These are phyloP conservation scores for Urtica urens DNA, from an alignment of 306 rosid species.

Conservation along the genomic window DNA sequence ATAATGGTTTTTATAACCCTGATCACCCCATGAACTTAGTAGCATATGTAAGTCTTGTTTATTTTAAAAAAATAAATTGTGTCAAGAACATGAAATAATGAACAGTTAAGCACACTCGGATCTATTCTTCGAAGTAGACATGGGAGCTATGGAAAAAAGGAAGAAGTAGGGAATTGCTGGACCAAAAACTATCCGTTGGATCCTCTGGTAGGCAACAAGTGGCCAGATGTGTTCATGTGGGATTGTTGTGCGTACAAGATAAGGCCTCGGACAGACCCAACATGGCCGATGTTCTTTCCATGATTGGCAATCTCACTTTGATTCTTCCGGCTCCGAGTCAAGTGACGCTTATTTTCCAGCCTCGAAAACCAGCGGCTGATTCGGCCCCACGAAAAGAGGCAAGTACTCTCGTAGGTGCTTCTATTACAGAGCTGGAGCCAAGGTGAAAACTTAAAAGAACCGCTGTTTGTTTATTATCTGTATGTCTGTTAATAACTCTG, in stretches of 20 bases:
- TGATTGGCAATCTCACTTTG: slow-evolving; percentile 13
- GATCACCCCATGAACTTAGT: slow-evolving; percentile 2
- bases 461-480: too few species aligned
- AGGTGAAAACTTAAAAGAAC: too few species aligned
- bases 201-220: neutral
- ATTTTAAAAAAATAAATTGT: too few species aligned
- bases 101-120: neutral
- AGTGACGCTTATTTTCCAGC: too few species aligned
- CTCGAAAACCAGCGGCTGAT: too few species aligned
- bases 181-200: slow-evolving; percentile 9
- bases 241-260: slow-evolving; percentile 12
- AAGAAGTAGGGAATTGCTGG: slow-evolving; percentile 11
- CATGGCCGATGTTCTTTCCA: slow-evolving; percentile 3
- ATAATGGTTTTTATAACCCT: neutral
- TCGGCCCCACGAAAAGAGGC: too few species aligned
- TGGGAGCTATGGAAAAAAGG: slow-evolving; percentile 12
- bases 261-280: slow-evolving; percentile 6
- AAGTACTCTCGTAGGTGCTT: too few species aligned
- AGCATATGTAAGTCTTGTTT: slow-evolving; percentile 9
- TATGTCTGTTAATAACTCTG: too few species aligned
- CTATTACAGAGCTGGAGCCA: too few species aligned
- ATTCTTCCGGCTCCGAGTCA: slow-evolving; percentile 8
- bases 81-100: neutral
- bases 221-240: slow-evolving; percentile 2
- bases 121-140: slow-evolving; percentile 6